A percentile compares a stretch with the other conserved stretches of the same genome.
These are phyloP conservation scores for Leavenworthia alabamica DNA, from an alignment of 345 rosid species.

Conservation along the genomic window DNA sequence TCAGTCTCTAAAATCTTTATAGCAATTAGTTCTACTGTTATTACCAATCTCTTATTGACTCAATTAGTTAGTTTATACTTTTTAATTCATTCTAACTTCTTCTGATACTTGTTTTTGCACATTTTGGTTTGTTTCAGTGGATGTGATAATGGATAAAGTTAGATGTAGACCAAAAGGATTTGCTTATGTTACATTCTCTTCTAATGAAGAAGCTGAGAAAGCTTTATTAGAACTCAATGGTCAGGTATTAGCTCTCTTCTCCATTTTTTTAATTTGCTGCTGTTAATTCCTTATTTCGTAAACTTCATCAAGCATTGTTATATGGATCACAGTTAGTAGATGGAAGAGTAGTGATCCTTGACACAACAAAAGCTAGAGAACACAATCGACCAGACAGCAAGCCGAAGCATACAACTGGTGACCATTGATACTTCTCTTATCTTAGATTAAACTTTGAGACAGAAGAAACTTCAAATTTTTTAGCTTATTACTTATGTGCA, in stretches of 20 bases:
- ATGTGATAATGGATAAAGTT: conserved; percentile 36
- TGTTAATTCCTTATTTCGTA: background rate
- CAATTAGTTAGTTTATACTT: background rate
- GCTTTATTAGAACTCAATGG: conserved; percentile 56
- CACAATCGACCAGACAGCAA: conserved; percentile 15
- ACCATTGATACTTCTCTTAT: conserved; percentile 18
- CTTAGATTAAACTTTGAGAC: background rate
- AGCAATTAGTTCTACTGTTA: background rate
- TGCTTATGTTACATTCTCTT: conserved; percentile 51
- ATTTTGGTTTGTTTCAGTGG: conserved; percentile 32
- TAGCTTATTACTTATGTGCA: background rate
- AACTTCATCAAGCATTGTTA: background rate
- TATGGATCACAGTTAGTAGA: conserved; percentile 46
- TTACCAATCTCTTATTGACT: background rate
- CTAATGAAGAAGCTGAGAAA: conserved; percentile 38
- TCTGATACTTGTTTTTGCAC: background rate
- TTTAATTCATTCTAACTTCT: background rate
- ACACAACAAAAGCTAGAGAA: conserved; percentile 11
- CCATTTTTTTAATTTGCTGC: background rate
- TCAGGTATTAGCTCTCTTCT: conserved; percentile 31
- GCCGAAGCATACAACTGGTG: conserved; percentile 12
- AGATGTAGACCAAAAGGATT: conserved; percentile 46
- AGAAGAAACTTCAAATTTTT: background rate
- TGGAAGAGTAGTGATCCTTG: conserved; percentile 50
- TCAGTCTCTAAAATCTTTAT: conserved; percentile 14